phyloP scores from a whole-genome alignment of 768 basidiomycete species.

The Mycena filopes region DNA sequence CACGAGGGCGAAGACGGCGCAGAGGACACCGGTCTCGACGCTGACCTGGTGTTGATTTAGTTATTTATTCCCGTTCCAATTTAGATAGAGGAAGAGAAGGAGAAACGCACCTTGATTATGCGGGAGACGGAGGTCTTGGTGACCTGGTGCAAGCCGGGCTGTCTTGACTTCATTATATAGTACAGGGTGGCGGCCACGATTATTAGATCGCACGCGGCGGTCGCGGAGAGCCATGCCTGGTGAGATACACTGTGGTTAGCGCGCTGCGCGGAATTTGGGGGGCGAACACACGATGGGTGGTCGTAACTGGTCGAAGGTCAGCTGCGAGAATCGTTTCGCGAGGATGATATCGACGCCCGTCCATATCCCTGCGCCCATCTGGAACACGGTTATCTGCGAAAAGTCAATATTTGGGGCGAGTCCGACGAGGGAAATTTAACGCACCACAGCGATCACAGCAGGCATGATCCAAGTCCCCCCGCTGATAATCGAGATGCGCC shows the following conservation, averaged over 20 bases:
- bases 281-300: neutral
- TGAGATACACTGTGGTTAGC: neutral
- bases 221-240: constrained; percentile 35
- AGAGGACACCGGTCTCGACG: constrained; percentile 35
- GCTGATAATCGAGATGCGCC: constrained; percentile 35
- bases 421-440: neutral
- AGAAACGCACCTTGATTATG: constrained; percentile 19
- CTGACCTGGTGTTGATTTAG: constrained; percentile 24
- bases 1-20: constrained; percentile 35
- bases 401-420: too few species aligned
- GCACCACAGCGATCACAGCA: constrained; percentile 25
- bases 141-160: constrained; percentile 1
- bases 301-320: neutral
- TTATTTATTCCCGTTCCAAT: neutral
- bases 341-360: constrained; percentile 5
- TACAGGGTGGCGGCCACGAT: constrained; percentile 33
- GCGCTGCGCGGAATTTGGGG: neutral
- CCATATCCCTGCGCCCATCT: constrained; percentile 14
- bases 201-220: constrained; percentile 34
- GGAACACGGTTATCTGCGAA: constrained; percentile 4
- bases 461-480: constrained; percentile 24
- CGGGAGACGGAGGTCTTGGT: neutral
- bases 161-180: constrained; percentile 26
- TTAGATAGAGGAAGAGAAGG: too few species aligned
- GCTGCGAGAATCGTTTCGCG: constrained; percentile 1